Conservation (phyloP, 352 stramenopile genomes). For the Globisporangium yorkense region DNA sequence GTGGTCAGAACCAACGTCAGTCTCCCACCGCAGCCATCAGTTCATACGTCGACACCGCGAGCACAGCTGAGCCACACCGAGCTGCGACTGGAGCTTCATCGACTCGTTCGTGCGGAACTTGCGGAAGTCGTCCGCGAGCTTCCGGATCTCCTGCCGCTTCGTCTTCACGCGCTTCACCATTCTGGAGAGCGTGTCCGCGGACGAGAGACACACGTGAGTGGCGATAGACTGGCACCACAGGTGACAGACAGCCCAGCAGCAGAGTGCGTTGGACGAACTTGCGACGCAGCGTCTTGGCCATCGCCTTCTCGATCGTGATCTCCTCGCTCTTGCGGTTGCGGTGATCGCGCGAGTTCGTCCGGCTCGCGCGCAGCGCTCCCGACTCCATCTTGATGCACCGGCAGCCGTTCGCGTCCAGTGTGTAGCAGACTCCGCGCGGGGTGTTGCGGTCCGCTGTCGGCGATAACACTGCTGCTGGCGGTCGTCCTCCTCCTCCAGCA, state of each 20-base stretch:
- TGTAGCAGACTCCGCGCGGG: slow-evolving; percentile 70
- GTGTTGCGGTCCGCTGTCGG: slow-evolving; percentile 7
- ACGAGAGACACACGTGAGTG: too few relatives aligned
- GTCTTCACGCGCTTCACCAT: slow-evolving; percentile 53
- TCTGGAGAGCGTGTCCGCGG: slow-evolving; percentile 11
- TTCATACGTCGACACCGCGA: too few relatives aligned
- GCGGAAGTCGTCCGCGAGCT: slow-evolving; percentile 39
- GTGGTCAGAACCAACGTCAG: background rate
- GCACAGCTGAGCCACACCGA: slow-evolving; percentile 16
- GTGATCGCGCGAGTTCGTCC: background rate
- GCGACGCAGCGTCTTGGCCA: slow-evolving; percentile 40
- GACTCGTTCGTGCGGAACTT: slow-evolving; percentile 29
- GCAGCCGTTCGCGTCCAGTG: slow-evolving; percentile 48
- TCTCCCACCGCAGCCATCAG: background rate
- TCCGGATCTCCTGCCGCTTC: slow-evolving; percentile 37
- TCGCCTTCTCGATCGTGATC: slow-evolving; percentile 54
- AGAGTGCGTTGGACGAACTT: slow-evolving; percentile 31
- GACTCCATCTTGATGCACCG: slow-evolving; percentile 73
- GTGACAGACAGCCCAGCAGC: background rate
- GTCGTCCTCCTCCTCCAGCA: background rate
- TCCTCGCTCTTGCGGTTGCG: slow-evolving; percentile 23
- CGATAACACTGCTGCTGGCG: background rate
- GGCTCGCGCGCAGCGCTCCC: slow-evolving; percentile 9
- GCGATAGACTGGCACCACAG: too few relatives aligned
- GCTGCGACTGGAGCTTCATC: slow-evolving; percentile 46